phyloP scores from a whole-genome alignment of 139 green algal genomes.

The Tetratostichococcus sp. region DNA sequence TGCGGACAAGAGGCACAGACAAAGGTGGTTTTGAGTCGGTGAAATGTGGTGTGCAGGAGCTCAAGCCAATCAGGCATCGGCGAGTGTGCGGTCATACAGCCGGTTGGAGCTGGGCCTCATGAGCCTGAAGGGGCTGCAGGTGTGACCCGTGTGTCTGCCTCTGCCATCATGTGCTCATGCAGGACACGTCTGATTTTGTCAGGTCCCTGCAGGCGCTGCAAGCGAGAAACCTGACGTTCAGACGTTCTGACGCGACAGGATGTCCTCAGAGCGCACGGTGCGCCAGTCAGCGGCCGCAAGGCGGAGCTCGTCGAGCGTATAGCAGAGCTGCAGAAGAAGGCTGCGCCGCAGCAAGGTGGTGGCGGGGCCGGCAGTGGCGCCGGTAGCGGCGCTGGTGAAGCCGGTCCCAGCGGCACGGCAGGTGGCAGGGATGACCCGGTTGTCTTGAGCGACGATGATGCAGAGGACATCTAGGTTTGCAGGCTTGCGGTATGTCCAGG shows the following conservation, averaged over 20 bases:
- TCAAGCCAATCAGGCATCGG: not conserved
- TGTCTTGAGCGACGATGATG: not conserved
- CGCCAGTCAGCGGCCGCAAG: not conserved
- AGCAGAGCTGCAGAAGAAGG: not conserved
- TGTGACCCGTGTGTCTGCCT: not conserved
- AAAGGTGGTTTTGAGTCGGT: too few relatives aligned
- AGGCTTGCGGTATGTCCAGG: not conserved
- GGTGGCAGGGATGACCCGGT: not conserved
- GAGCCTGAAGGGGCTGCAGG: not conserved
- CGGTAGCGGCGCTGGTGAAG: too few relatives aligned
- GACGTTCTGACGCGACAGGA: not conserved
- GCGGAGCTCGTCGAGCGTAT: not conserved
- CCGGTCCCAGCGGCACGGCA: too few relatives aligned
- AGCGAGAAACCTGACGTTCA: not conserved
- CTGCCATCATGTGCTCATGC: not conserved
- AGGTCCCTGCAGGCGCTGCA: too few relatives aligned
- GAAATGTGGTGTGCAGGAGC: not conserved
- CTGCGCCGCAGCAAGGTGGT: not conserved
- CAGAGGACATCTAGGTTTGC: not conserved
- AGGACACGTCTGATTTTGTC: too few relatives aligned
- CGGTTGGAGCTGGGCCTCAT: not conserved
- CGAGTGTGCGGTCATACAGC: not conserved
- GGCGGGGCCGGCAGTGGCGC: not conserved
- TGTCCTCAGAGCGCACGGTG: not conserved
- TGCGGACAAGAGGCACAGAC: too few relatives aligned